A percentile compares a stretch with the other conserved stretches of the same genome.
phyloP scores from a whole-genome alignment of 768 basidiomycete species.

The Mycena polygramma region DNA sequence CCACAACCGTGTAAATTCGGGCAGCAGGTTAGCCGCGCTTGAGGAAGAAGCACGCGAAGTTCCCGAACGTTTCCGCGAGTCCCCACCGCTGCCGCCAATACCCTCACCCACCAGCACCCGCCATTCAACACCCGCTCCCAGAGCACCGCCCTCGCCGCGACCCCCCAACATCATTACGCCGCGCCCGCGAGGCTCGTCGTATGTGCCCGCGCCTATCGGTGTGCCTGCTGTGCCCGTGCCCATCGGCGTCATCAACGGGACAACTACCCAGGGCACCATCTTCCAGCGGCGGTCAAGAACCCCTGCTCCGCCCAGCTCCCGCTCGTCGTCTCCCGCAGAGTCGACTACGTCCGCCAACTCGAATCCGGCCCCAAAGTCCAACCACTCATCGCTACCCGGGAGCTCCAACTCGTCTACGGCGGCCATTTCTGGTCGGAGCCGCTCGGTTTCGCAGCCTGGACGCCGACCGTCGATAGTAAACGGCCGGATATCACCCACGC shows the following conservation, averaged over 20 bases:
- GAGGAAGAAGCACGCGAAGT: conserved; percentile 70
- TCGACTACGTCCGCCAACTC: conserved; percentile 61
- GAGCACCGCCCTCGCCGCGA: conserved; percentile 65
- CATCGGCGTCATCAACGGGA: conserved; percentile 67
- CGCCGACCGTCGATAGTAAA: conserved; percentile 72
- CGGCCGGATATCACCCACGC: conserved; percentile 62
- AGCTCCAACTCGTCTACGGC: conserved; percentile 47
- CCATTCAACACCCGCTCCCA: conserved; percentile 52
- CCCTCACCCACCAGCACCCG: conserved; percentile 60
- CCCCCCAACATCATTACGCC: conserved; percentile 55
- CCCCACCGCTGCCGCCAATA: conserved; percentile 77
- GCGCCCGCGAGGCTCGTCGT: conserved; percentile 72
- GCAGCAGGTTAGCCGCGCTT: conserved; percentile 68
- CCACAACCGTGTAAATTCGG: conserved; percentile 70
- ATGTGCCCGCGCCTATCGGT: conserved; percentile 49
- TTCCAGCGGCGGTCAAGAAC: conserved; percentile 75
- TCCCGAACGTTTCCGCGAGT: conserved; percentile 61
- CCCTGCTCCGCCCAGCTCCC: conserved; percentile 70
- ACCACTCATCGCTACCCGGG: conserved; percentile 57
- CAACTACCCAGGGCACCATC: conserved; percentile 75
- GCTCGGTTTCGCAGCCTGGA: conserved; percentile 85
- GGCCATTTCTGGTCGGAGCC: conserved; percentile 60
- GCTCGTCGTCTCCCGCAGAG: conserved; percentile 66
- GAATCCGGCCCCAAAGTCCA: conserved; percentile 49
- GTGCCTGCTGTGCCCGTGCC: conserved; percentile 53